Conservation (phyloP, 2,329 filamentous ascomycete species). For the Salinomyces thailandicus region DNA sequence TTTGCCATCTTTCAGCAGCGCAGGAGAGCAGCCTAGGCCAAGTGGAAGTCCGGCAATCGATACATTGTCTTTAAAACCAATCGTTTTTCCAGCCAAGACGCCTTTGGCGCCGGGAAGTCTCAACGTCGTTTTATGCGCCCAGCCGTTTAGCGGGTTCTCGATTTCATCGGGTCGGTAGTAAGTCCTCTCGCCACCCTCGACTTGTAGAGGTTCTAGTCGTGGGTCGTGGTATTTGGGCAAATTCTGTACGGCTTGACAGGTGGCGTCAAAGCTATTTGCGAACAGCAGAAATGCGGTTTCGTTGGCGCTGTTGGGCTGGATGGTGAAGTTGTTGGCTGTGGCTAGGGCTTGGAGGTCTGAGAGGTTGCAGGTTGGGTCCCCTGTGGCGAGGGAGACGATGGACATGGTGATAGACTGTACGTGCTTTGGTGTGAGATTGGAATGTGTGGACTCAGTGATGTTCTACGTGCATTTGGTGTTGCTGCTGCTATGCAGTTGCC, state of each 20-base stretch:
- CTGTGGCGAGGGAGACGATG: conserved; percentile 19
- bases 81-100: conserved; percentile 20
- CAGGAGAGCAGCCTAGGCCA: conserved; percentile 32
- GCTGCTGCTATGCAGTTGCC: too few species aligned
- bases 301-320: conserved; percentile 12
- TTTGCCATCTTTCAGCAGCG: conserved; percentile 30
- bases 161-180: conserved; percentile 16
- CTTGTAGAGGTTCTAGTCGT: conserved; percentile 20
- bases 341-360: conserved; percentile 17
- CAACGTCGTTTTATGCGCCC: conserved; percentile 30
- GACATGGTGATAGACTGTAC: conserved; percentile 19
- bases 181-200: conserved; percentile 16
- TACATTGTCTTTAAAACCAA: conserved; percentile 42
- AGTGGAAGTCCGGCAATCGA: conserved; percentile 35
- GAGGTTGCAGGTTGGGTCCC: conserved; percentile 18
- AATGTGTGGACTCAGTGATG: too few species aligned
- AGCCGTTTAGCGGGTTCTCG: conserved; percentile 35
- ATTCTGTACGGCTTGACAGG: conserved; percentile 19
- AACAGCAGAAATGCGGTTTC: conserved; percentile 19
- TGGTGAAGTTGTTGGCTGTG: conserved; percentile 15
- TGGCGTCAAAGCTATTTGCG: conserved; percentile 21
- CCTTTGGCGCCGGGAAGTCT: conserved; percentile 16
- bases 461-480: too few species aligned
- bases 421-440: too few species aligned
- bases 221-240: conserved; percentile 31